Evolutionary conservation across 2,329 filamentous ascomycete genomes (phyloP).

Genomic region (Biscogniauxia mediterranea): DNA sequence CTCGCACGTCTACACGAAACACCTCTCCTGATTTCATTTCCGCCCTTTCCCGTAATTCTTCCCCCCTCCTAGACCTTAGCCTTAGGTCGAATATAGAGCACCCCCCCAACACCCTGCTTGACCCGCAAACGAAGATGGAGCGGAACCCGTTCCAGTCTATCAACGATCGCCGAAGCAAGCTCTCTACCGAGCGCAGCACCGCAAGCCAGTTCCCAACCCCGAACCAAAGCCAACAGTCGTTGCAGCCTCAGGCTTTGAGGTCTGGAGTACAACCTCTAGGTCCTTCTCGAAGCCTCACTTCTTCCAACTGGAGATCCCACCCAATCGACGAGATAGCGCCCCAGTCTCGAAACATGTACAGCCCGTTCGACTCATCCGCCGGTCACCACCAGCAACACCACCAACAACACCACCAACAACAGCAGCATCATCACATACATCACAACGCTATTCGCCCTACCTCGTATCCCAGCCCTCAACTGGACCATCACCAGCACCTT

Average conservation of each 20-base stretch:
- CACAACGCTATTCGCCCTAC: constrained; percentile 8
- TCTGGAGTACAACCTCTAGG: constrained; percentile 13
- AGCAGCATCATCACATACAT: constrained; percentile 1
- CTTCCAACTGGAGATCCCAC: constrained; percentile 32
- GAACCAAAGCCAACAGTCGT: constrained; percentile 4
- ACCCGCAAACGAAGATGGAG: constrained; percentile 26
- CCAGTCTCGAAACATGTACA: constrained; percentile 16
- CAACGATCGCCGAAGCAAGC: constrained; percentile 29
- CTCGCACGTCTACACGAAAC: constrained; percentile 27
- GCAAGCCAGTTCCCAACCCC: constrained; percentile 14
- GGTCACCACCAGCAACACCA: background rate
- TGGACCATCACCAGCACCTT: constrained; percentile 17
- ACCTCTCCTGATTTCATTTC: constrained; percentile 24
- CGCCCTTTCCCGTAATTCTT: constrained; percentile 16
- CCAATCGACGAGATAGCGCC: constrained; percentile 13
- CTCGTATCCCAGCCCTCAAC: constrained; percentile 12
- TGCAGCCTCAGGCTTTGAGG: constrained; percentile 18
- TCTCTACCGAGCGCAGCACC: constrained; percentile 20
- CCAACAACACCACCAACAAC: constrained; percentile 1
- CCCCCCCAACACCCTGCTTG: constrained; percentile 17
- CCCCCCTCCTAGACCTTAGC: constrained; percentile 24
- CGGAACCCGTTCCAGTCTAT: constrained; percentile 29
- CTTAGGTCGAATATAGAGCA: constrained; percentile 21
- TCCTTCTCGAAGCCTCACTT: constrained; percentile 24
- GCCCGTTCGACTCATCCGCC: constrained; percentile 18